phyloP scores from a whole-genome alignment of 2,329 filamentous ascomycete genomes.

The Tolypocladium album region DNA sequence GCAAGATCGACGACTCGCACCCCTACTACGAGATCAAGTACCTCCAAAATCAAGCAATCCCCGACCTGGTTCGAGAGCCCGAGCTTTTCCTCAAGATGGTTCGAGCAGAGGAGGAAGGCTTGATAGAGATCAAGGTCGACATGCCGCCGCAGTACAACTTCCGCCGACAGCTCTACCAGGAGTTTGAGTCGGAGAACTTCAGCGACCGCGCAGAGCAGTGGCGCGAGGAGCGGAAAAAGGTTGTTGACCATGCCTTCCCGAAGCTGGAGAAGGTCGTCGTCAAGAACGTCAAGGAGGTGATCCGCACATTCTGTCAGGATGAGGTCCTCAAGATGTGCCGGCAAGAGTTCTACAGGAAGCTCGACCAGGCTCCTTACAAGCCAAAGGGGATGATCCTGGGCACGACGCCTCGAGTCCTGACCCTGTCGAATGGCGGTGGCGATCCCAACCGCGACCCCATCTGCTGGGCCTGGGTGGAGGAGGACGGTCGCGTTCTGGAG shows the following conservation, averaged over 20 bases:
- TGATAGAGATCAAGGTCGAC: conserved; percentile 74
- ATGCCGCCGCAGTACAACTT: conserved; percentile 70
- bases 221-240: conserved; percentile 79
- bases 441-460: conserved; percentile 65
- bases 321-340: conserved; percentile 80
- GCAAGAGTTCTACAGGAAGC: conserved; percentile 76
- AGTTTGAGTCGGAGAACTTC: conserved; percentile 91
- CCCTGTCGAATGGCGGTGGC: conserved; percentile 77
- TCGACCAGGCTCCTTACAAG: conserved; percentile 94
- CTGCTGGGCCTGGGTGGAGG: conserved; percentile 86
- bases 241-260: conserved; percentile 68
- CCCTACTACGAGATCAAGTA: conserved; percentile 99
- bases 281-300: conserved; percentile 87
- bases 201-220: conserved; percentile 91
- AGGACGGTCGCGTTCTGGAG: conserved; percentile 81
- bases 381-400: conserved; percentile 86
- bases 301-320: conserved; percentile 90
- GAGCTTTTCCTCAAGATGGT: conserved; percentile 96
- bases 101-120: conserved; percentile 86
- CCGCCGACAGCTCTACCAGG: conserved; percentile 62
- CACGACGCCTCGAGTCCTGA: conserved; percentile 75
- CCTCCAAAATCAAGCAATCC: conserved; percentile 76
- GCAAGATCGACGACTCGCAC: conserved; percentile 88
- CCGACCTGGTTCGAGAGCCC: conserved; percentile 69
- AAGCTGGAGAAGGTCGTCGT: conserved; percentile 78